Conservation (phyloP, 1,139 yeast genomes). For the Magnusiomyces tetraspermus region DNA sequence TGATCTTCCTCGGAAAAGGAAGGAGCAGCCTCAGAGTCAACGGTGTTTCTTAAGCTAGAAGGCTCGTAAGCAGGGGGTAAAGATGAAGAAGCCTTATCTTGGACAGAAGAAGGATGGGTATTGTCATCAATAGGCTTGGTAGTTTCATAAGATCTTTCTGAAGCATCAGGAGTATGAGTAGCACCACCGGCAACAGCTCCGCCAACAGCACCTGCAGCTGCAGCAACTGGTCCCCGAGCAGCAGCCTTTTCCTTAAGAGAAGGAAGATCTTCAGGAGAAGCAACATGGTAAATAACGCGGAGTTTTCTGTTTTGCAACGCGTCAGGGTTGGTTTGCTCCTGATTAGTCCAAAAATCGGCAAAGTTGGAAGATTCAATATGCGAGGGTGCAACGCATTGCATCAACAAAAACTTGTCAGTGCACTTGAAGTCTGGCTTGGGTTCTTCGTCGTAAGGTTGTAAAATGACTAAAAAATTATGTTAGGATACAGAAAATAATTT, state of each 20-base stretch:
- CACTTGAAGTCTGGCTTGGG: neutral
- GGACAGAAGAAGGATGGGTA: neutral
- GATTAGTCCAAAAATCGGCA: constrained; percentile 6
- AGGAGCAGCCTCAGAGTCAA: neutral
- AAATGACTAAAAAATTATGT: neutral
- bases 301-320: constrained; percentile 1
- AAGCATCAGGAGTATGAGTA: neutral
- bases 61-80: neutral
- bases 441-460: constrained; percentile 7
- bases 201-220: neutral
- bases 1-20: too few species aligned
- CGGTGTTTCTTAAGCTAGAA: too few species aligned
- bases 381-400: constrained; percentile 4
- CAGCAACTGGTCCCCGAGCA: neutral
- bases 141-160: neutral
- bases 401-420: constrained; percentile 5
- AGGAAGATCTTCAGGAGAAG: constrained; percentile 1
- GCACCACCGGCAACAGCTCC: neutral
- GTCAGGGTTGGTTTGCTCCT: neutral
- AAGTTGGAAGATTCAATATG: neutral
- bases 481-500: too few species aligned
- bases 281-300: constrained; percentile 1
- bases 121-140: too few species aligned
- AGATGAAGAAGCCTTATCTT: neutral
- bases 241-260: neutral